These are phyloP conservation scores for Rossbeevera mucosa DNA, from an alignment of 768 basidiomycete species.

Conservation along the genomic window DNA sequence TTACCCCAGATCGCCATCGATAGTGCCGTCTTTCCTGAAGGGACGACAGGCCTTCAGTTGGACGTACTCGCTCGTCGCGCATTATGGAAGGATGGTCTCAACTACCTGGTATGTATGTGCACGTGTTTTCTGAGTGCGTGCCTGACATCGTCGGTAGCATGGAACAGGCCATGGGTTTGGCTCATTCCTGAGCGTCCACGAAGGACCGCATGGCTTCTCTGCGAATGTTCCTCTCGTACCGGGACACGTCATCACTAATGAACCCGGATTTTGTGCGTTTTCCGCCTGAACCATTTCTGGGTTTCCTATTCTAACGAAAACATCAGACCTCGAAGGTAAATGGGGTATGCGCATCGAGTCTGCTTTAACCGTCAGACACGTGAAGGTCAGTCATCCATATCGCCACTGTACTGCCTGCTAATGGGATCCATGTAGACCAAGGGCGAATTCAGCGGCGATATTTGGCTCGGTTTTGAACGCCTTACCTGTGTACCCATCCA, in stretches of 20 bases:
- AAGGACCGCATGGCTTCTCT: constrained; percentile 78
- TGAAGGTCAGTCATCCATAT: constrained; percentile 33
- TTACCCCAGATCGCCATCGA: constrained; percentile 79
- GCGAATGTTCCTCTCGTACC: constrained; percentile 62
- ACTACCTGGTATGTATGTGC: constrained; percentile 57
- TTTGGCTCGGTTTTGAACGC: constrained; percentile 89
- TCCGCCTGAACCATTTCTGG: constrained; percentile 5
- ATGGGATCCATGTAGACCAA: constrained; percentile 47
- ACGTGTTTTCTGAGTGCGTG: constrained; percentile 4
- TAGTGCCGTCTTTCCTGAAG: constrained; percentile 84
- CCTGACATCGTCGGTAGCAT: constrained; percentile 48
- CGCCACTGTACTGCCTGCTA: constrained; percentile 1
- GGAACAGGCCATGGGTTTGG: constrained; percentile 92
- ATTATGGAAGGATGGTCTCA: constrained; percentile 81
- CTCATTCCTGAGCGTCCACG: constrained; percentile 80
- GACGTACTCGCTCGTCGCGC: constrained; percentile 89
- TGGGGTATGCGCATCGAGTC: constrained; percentile 95
- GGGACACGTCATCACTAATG: constrained; percentile 93
- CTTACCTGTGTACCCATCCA: constrained; percentile 94
- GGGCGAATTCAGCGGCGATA: constrained; percentile 63
- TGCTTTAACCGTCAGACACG: constrained; percentile 67
- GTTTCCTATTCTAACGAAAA: constrained; percentile 14
- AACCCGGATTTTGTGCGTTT: constrained; percentile 85
- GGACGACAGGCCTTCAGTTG: constrained; percentile 76
- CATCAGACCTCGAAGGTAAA: constrained; percentile 62